Evolutionary conservation across 2,329 filamentous ascomycete genomes (phyloP), one percentile per base, ranked within the genome.

Genomic region (Zarea fungicola): DNA sequence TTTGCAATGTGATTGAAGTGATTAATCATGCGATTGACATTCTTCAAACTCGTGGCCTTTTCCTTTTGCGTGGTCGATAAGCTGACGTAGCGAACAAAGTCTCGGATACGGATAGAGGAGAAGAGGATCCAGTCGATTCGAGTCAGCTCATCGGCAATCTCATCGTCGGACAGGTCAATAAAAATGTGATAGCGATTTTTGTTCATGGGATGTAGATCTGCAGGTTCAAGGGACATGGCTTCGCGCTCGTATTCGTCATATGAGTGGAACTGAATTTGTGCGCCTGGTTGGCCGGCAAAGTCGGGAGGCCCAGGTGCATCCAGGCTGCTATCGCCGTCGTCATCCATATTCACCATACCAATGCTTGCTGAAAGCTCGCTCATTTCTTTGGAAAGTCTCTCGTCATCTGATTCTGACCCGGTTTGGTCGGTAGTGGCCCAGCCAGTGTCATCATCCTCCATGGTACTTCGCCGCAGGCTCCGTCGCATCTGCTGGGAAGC

Each of bases 111-210:
- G 53, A 97, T 96, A 1, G 90, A 91, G 45, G 88, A 95, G 66
- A 96, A 97, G 86, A 97, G 93, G 65, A 95, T 84, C 92, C 92
- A 97, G 68, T 99, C 93, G 48, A 99, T 95, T 52, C 92, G 80
- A 4, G 93, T 97, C 60, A 99, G 78, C 66, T 99, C 93, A 52
- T 86, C 84, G 14, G 92, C 92, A 56, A 97, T 85, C 42, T 89
- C 81, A 53, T 95, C 88, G 46, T 95, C 86, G 1, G 87, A 77
- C 21, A 85, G 85, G 29, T 88, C 87, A 84, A 97, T 95, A 56
- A 97, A 87, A 44, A 86, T 82, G 56, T 91, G 89, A 75, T 93
- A 99, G 52, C 93, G 87, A 35, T 85, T 75, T 65, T 97, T 97
- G 57, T 84, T 87, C 53, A 96, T 77, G 1, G 83, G 78, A 46